Base-by-base conservation (phyloP, 2,329 filamentous ascomycete genomes). In the Xylaria sp. region DNA sequence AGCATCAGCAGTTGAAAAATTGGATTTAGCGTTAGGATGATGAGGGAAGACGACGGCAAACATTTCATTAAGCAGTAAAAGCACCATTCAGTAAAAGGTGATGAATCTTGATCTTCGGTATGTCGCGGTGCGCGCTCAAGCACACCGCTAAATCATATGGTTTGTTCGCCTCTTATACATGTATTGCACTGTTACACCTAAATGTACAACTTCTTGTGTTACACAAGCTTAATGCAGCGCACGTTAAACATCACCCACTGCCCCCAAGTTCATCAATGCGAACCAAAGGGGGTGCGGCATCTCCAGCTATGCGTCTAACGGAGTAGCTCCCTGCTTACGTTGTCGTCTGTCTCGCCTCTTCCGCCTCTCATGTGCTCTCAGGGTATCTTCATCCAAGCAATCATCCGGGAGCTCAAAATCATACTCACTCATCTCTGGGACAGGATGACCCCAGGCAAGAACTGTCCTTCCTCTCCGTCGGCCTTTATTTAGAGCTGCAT, bases 371-470 rank as follows among this genome's bases (percentile, higher is more conserved):
- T 87, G 88, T 18, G 86, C 83, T 75, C 85, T 87, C 70, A 90
- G 78, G 48, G 81, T 84, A 74, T 88, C 86, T 72, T 85, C 82
- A 79, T 91, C 79, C 78, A 83, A 81, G 69, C 87, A 88, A 46
- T 91, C 91, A 7, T 87, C 84, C 0, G 94, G 93, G 61, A 97
- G 82, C 66, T 88, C 85, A 78, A 98, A 98, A 51, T 97, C 92
- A 39, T 78, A 78, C 77, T 92, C 88, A 5, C 83, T 79, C 66
- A 91, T 83, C 15, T 97, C 93, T 0, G 94, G 94, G 23, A 98
- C 81, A 0, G 92, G 87, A 32, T 91, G 88, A 0, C 95, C 95
- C 87, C 96, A 98, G 3, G 94, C 95, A 57, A 91, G 84, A 18
- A 90, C 85, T 61, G 87, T 92, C 59, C 93, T 87, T 52, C 89